Percentiles rank a stretch among this genome's conserved stretches.
These are phyloP conservation scores for Mucor mucedo DNA, from an alignment of 371 early-diverging fungal species.

Conservation along the genomic window DNA sequence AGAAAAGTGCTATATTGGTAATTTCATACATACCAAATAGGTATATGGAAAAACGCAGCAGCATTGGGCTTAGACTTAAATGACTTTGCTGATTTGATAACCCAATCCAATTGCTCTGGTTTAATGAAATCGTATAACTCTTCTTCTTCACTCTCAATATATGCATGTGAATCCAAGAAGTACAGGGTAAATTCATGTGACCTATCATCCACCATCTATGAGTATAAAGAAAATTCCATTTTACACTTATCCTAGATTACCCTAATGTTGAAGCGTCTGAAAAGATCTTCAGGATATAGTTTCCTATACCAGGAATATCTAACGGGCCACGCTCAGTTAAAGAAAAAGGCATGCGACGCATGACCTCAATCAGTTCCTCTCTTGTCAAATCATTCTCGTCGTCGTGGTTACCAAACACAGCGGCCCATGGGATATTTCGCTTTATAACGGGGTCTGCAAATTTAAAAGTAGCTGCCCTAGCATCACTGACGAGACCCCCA, in stretches of 20 bases:
- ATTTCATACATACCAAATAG: conserved; percentile 39
- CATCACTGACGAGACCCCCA: conserved; percentile 43
- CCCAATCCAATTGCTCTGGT: conserved; percentile 58
- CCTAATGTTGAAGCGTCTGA: conserved; percentile 23
- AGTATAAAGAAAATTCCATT: neutral
- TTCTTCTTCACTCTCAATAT: conserved; percentile 40
- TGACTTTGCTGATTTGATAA: conserved; percentile 14
- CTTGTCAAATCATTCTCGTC: conserved; percentile 54
- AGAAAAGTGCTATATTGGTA: too few species aligned
- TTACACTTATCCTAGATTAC: conserved; percentile 32
- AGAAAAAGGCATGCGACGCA: conserved; percentile 52
- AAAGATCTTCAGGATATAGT: conserved; percentile 48
- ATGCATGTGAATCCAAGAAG: conserved; percentile 57
- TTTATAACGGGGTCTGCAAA: conserved; percentile 54
- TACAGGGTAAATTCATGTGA: conserved; percentile 50
- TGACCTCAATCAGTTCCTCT: conserved; percentile 56
- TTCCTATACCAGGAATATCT: conserved; percentile 54
- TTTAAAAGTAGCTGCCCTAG: conserved; percentile 52
- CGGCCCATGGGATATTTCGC: conserved; percentile 58
- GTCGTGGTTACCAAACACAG: conserved; percentile 64
- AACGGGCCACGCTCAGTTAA: conserved; percentile 50
- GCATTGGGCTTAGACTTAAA: conserved; percentile 43
- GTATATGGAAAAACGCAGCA: conserved; percentile 58
- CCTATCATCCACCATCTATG: conserved; percentile 6
- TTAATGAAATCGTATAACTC: conserved; percentile 48